Evolutionary conservation across 2,329 filamentous ascomycete genomes (phyloP).

Genomic region (Knoxdaviesia proteae): DNA sequence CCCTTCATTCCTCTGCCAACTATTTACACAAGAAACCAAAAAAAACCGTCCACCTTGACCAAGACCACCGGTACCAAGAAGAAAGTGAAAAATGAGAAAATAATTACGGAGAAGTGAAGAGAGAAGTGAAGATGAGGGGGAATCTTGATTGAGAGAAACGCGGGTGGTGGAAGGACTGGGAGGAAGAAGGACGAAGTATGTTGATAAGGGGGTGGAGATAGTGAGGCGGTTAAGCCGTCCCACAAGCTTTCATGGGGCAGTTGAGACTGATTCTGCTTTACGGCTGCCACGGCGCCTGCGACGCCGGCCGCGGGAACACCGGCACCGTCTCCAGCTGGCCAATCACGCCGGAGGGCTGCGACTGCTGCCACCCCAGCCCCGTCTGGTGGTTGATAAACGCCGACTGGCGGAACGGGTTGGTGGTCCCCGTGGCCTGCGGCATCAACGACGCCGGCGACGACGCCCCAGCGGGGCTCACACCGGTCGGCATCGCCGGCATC

Average conservation of each 20-base stretch:
- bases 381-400: slow-evolving; percentile 78
- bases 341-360: slow-evolving; percentile 56
- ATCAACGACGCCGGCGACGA: slow-evolving; percentile 22
- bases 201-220: too few species aligned
- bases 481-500: slow-evolving; percentile 23
- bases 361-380: slow-evolving; percentile 72
- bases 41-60: not conserved
- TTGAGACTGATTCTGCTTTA: slow-evolving; percentile 7
- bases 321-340: slow-evolving; percentile 62
- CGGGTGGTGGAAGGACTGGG: too few species aligned
- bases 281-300: slow-evolving; percentile 41
- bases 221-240: slow-evolving; percentile 7
- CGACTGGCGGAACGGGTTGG: slow-evolving; percentile 86
- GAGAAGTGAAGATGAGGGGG: too few species aligned
- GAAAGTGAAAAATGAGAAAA: too few species aligned
- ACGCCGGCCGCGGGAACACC: slow-evolving; percentile 65
- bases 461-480: slow-evolving; percentile 8
- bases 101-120: too few species aligned
- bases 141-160: too few species aligned
- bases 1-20: not conserved
- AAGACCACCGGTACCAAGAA: too few species aligned
- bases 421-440: slow-evolving; percentile 67
- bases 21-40: not conserved
- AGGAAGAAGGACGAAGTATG: too few species aligned
- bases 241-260: not conserved